Percentiles rank a stretch among this genome's conserved stretches.
These are phyloP conservation scores for Trametes pubescens DNA, from an alignment of 1,284 basidiomycete genomes.

Conservation along the genomic window DNA sequence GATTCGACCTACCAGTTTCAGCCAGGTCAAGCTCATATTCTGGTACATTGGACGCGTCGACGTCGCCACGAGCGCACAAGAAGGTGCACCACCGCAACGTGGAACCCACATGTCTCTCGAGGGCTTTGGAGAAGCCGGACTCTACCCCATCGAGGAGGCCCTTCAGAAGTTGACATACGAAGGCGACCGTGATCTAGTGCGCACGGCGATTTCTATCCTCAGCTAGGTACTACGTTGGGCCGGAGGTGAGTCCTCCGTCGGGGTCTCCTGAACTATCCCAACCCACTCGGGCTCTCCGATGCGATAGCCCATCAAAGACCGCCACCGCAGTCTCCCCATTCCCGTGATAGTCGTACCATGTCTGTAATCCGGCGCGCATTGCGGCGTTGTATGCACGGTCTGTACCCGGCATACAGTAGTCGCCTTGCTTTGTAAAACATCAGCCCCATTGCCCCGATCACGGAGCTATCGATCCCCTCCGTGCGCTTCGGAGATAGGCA, in stretches of 20 bases:
- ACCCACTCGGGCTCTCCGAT: too few species aligned
- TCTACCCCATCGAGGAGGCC: constrained; percentile 49
- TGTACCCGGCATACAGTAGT: not conserved
- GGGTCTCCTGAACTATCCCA: too few species aligned
- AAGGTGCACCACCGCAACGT: not conserved
- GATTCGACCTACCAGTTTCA: constrained; percentile 42
- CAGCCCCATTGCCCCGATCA: not conserved
- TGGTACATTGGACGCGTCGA: constrained; percentile 51
- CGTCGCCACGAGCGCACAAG: constrained; percentile 24
- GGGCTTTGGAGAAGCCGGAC: constrained; percentile 47
- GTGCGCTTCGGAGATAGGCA: not conserved
- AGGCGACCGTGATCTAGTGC: constrained; percentile 45
- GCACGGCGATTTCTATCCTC: constrained; percentile 21
- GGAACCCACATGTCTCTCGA: constrained; percentile 55
- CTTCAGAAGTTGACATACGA: constrained; percentile 45
- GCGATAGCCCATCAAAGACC: too few species aligned
- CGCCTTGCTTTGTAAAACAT: not conserved
- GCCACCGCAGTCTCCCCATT: too few species aligned
- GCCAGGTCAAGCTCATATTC: constrained; percentile 52
- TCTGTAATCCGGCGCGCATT: too few species aligned
- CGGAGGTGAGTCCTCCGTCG: not conserved
- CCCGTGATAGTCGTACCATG: too few species aligned
- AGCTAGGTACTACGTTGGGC: not conserved
- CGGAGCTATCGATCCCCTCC: not conserved
- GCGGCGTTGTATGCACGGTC: too few species aligned